phyloP scores from a whole-genome alignment of 345 rosid species.

The Populus nigra region DNA sequence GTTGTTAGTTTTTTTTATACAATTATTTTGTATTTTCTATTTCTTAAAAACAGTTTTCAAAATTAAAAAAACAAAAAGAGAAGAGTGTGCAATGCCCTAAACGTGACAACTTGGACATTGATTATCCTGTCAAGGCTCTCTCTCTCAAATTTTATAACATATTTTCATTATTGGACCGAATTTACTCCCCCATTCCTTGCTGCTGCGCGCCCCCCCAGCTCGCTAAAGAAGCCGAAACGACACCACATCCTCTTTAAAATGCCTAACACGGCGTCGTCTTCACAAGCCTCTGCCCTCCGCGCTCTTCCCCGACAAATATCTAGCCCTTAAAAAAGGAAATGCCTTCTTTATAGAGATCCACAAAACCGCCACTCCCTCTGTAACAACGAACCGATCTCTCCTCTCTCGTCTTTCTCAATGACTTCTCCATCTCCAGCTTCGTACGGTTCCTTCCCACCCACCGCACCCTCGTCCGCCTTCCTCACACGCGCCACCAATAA shows the following conservation, averaged over 20 bases:
- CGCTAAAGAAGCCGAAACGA: background rate
- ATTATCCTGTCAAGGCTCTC: background rate
- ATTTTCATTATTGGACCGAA: background rate
- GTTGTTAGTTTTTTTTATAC: no score
- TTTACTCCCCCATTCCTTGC: background rate
- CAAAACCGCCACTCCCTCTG: background rate
- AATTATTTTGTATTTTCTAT: background rate
- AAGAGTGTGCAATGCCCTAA: background rate
- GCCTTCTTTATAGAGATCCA: background rate
- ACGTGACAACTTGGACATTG: background rate
- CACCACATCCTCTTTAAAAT: background rate
- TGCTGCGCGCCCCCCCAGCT: background rate
- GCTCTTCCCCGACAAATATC: background rate
- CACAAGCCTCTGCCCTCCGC: background rate
- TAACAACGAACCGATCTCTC: background rate
- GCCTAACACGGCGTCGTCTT: background rate
- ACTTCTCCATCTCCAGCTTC: constrained; percentile 13
- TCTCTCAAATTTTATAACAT: background rate
- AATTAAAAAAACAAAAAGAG: no score
- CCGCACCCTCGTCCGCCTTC: constrained; percentile 21
- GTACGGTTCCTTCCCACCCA: constrained; percentile 20
- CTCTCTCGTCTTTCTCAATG: constrained; percentile 12
- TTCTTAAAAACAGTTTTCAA: no score
- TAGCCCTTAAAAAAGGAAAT: background rate
- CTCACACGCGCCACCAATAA: constrained; percentile 31